phyloP scores from a whole-genome alignment of 1,139 yeast genomes.

The Protomyces inundatus region DNA sequence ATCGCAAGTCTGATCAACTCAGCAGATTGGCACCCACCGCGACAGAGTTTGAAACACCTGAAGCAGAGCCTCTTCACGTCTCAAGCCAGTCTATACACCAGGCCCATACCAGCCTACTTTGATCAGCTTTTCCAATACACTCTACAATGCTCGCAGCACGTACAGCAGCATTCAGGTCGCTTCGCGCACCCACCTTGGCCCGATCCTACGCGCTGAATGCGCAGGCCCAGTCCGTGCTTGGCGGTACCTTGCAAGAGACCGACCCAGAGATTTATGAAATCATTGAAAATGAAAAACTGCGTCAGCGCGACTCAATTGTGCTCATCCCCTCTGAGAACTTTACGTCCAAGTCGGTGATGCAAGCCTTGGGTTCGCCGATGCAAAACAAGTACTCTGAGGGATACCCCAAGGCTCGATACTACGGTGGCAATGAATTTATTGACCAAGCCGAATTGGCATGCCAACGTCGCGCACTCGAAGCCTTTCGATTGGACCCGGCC shows the following conservation, averaged over 20 bases:
- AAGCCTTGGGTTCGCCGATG: constrained; percentile 96
- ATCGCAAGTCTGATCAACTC: no score
- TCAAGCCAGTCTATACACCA: no score
- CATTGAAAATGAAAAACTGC: constrained; percentile 67
- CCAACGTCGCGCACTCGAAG: constrained; percentile 86
- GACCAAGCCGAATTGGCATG: constrained; percentile 89
- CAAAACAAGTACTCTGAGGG: constrained; percentile 87
- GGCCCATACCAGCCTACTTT: no score
- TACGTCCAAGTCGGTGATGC: constrained; percentile 94
- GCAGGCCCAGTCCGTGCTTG: constrained; percentile 22
- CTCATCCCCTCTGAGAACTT: constrained; percentile 95
- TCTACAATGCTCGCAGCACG: not conserved
- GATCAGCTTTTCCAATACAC: not conserved
- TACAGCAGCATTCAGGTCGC: not conserved
- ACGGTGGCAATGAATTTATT: constrained; percentile 92
- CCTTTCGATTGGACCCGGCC: constrained; percentile 71
- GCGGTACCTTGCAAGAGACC: constrained; percentile 49
- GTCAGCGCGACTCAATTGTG: constrained; percentile 92
- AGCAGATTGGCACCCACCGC: no score
- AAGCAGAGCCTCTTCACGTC: no score
- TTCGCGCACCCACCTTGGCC: not conserved
- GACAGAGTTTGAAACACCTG: no score
- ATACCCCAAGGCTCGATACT: constrained; percentile 85
- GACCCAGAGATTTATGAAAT: constrained; percentile 70
- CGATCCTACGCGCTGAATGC: constrained; percentile 7